Evolutionary conservation across 2,329 filamentous ascomycete species (phyloP).

Genomic region (Aspergillus pseudoviridinutans): DNA sequence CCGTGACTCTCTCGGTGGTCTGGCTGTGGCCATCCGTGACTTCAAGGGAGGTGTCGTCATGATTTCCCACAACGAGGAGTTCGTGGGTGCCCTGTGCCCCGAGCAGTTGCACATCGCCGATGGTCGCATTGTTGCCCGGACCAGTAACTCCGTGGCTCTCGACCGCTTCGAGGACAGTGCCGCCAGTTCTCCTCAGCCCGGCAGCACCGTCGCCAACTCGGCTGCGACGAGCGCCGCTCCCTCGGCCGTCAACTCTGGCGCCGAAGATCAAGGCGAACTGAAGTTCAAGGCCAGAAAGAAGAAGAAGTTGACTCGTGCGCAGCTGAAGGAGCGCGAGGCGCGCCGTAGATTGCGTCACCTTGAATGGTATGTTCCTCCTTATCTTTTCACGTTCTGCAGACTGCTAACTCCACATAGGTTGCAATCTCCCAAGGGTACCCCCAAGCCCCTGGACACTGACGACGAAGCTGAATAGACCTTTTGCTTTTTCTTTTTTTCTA

Average conservation of each 20-base stretch:
- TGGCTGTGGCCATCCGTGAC: slow-evolving; percentile 96
- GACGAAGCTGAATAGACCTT: slow-evolving; percentile 55
- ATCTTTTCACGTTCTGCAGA: background rate
- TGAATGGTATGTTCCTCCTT: slow-evolving; percentile 46
- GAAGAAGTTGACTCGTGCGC: slow-evolving; percentile 98
- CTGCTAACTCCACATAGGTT: slow-evolving; percentile 57
- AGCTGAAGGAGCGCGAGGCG: slow-evolving; percentile 89
- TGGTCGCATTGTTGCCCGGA: slow-evolving; percentile 81
- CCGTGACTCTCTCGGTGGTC: slow-evolving; percentile 90
- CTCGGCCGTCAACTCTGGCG: slow-evolving; percentile 73
- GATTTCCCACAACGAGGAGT: slow-evolving; percentile 99
- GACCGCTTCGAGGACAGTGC: slow-evolving; percentile 85
- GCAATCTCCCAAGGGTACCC: slow-evolving; percentile 80
- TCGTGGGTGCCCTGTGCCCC: slow-evolving; percentile 89
- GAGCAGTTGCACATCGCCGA: slow-evolving; percentile 96
- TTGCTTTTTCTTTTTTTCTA: slow-evolving; percentile 2
- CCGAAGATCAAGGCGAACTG: slow-evolving; percentile 73
- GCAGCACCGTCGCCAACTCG: slow-evolving; percentile 55
- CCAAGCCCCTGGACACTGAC: slow-evolving; percentile 71
- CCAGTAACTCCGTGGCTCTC: slow-evolving; percentile 66
- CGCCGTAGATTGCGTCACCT: slow-evolving; percentile 80
- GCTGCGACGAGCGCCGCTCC: slow-evolving; percentile 57
- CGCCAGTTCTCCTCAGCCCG: slow-evolving; percentile 53
- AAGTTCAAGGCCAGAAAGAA: slow-evolving; percentile 89
- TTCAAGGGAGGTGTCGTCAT: slow-evolving; percentile 98